Evolutionary conservation across 2,329 filamentous ascomycete species (phyloP).

Genomic region (Pseudogymnoascus sp.): DNA sequence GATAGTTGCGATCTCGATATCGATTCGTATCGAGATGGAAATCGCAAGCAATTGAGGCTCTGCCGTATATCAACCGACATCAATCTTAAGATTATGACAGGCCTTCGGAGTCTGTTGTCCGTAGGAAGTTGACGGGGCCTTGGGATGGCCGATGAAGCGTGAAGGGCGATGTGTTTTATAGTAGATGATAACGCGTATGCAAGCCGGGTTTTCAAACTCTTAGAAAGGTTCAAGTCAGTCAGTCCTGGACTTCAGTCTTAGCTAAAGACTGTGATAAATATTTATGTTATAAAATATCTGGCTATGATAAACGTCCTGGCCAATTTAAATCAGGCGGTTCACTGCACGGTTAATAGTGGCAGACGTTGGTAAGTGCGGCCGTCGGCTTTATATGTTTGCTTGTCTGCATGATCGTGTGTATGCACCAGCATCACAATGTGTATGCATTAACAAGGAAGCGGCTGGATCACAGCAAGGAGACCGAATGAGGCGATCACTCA

Average conservation of each 20-base stretch:
- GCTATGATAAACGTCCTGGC: too few relatives aligned
- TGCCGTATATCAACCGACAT: constrained; percentile 52
- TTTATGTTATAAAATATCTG: not conserved
- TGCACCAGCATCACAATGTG: not conserved
- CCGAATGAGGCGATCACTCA: not conserved
- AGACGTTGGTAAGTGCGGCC: not conserved
- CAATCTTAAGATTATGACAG: constrained; percentile 30
- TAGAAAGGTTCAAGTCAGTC: not conserved
- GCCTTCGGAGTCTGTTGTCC: not conserved
- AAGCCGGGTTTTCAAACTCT: not conserved
- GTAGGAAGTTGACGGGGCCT: not conserved
- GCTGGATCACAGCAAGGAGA: too few relatives aligned
- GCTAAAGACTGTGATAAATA: not conserved
- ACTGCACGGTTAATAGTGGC: not conserved
- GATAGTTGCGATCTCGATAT: constrained; percentile 50
- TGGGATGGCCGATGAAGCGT: not conserved
- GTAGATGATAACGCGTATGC: not conserved
- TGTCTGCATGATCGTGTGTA: not conserved
- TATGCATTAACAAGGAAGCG: not conserved
- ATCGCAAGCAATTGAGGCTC: constrained; percentile 44
- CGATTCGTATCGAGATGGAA: constrained; percentile 46
- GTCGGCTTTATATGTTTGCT: not conserved
- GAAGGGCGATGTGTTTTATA: not conserved
- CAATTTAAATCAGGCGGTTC: too few relatives aligned
- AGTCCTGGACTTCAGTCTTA: not conserved